phyloP scores from a whole-genome alignment of 2,329 filamentous ascomycete genomes.

The Lachnellula suecica region DNA sequence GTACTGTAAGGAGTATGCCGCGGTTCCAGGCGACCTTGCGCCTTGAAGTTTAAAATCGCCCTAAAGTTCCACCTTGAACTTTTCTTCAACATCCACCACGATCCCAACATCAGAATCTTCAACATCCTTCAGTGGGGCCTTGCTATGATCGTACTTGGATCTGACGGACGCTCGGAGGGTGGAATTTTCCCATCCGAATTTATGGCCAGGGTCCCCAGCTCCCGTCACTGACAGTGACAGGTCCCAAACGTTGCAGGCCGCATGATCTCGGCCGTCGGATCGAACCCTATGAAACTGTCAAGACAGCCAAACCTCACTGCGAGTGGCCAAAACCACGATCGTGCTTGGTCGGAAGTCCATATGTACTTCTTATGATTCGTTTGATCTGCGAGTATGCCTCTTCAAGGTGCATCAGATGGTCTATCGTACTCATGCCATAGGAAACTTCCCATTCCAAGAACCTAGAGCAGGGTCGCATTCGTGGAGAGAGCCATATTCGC shows the following conservation, averaged over 20 bases:
- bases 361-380: conserved; percentile 10
- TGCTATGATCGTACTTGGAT: not conserved
- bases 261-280: conserved; percentile 22
- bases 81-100: not conserved
- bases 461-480: conserved; percentile 1
- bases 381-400: conserved; percentile 22
- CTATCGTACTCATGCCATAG: conserved; percentile 19
- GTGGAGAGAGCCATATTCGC: not conserved
- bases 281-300: conserved; percentile 10
- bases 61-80: not conserved
- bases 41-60: too few species aligned
- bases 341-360: conserved; percentile 4
- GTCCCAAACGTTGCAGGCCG: conserved; percentile 4
- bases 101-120: not conserved
- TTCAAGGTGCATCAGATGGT: conserved; percentile 15
- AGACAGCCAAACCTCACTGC: conserved; percentile 12
- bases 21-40: too few species aligned
- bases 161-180: conserved; percentile 9
- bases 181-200: conserved; percentile 8
- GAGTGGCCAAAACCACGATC: conserved; percentile 4
- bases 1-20: too few species aligned
- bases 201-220: not conserved
- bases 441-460: conserved; percentile 12
- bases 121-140: not conserved
- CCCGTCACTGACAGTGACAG: not conserved